Conservation (phyloP, 2,329 filamentous ascomycete species). For the Ceratocystis alfenasii region DNA sequence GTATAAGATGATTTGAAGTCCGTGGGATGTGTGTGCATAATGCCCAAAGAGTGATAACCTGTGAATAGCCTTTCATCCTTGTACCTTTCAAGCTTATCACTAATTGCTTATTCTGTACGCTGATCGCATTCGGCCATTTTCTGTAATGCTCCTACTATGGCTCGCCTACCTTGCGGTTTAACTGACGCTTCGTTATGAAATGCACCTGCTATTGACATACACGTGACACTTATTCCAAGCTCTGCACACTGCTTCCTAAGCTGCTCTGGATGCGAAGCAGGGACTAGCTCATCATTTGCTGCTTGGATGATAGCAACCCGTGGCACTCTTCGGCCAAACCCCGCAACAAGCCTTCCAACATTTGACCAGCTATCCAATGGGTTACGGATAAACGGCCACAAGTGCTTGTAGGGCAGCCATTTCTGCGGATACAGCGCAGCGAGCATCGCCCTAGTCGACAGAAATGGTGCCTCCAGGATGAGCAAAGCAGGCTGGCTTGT, state of each 20-base stretch:
- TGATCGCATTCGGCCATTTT: not conserved
- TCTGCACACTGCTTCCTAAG: constrained; percentile 39
- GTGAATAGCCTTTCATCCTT: too few relatives aligned
- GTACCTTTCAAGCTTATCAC: too few relatives aligned
- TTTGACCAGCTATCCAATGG: constrained; percentile 45
- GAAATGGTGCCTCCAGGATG: constrained; percentile 65
- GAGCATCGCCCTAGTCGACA: constrained; percentile 59
- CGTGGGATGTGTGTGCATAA: too few relatives aligned
- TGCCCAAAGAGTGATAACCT: too few relatives aligned
- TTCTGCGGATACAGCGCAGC: constrained; percentile 61
- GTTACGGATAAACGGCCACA: constrained; percentile 61
- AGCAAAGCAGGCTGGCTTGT: constrained; percentile 32
- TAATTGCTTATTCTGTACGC: not conserved
- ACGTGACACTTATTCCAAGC: constrained; percentile 37
- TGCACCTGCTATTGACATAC: constrained; percentile 36
- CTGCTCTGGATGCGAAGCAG: constrained; percentile 37
- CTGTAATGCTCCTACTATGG: constrained; percentile 28
- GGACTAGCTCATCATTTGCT: constrained; percentile 48
- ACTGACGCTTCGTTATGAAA: constrained; percentile 47
- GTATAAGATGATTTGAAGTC: not conserved
- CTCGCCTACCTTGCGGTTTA: constrained; percentile 30
- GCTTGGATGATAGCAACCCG: constrained; percentile 43
- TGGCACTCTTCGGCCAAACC: constrained; percentile 26
- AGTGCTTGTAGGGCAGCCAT: constrained; percentile 66
- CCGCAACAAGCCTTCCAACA: constrained; percentile 29